phyloP scores from a whole-genome alignment of 1,139 yeast genomes.

The Yamadazyma atmosphaerica region DNA sequence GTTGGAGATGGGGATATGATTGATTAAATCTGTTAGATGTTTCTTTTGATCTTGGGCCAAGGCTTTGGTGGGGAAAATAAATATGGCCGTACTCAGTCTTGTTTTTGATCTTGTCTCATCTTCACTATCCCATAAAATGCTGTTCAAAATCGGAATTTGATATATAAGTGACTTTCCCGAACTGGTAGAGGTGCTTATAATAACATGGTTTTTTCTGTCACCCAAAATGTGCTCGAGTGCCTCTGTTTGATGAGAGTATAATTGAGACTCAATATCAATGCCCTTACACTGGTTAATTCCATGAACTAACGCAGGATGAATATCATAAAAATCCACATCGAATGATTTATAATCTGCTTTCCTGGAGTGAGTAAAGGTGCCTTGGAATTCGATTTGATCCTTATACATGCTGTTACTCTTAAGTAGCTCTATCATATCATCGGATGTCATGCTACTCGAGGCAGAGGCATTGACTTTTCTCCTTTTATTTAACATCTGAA shows the following conservation, averaged over 20 bases:
- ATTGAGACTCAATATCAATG: conserved; percentile 43
- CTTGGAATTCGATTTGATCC: conserved; percentile 51
- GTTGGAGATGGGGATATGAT: conserved; percentile 37
- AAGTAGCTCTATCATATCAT: conserved; percentile 47
- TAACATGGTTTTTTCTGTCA: conserved; percentile 51
- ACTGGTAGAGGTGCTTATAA: conserved; percentile 89
- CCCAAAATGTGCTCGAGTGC: conserved; percentile 65
- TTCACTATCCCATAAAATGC: conserved; percentile 44
- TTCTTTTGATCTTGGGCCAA: conserved; percentile 94
- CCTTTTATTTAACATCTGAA: conserved; percentile 23
- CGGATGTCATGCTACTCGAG: conserved; percentile 19
- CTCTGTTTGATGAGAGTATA: conserved; percentile 80
- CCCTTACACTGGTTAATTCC: conserved; percentile 51
- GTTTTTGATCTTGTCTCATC: conserved; percentile 14
- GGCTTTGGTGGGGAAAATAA: conserved; percentile 95
- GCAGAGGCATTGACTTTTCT: conserved; percentile 6
- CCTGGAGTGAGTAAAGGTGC: conserved; percentile 26
- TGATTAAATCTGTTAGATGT: conserved; percentile 63
- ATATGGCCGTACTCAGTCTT: conserved; percentile 62
- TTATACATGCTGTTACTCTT: conserved; percentile 49
- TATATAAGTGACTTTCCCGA: conserved; percentile 93
- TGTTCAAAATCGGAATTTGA: conserved; percentile 78
- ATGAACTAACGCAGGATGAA: conserved; percentile 46
- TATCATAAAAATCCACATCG: conserved; percentile 37
- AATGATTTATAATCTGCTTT: conserved; percentile 20